Percentiles rank a stretch among this genome's conserved stretches.
phyloP scores from a whole-genome alignment of 352 stramenopile species.

The Globisporangium splendens region DNA sequence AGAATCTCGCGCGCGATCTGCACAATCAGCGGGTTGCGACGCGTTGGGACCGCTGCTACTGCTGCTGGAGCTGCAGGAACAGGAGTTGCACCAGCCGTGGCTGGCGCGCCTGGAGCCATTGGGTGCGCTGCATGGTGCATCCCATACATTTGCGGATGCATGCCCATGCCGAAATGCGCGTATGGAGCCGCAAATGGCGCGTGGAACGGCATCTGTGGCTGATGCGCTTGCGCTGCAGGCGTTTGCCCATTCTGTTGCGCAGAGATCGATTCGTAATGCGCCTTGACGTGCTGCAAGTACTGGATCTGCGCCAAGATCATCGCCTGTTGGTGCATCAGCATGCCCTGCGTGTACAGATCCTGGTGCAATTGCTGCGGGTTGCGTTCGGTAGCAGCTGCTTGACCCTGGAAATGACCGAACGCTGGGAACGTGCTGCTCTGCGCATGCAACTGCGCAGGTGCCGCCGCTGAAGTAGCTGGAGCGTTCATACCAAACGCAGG shows the following conservation, averaged over 20 bases:
- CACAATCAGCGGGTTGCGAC: constrained; percentile 26
- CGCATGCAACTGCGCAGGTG: no score
- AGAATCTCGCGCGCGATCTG: constrained; percentile 56
- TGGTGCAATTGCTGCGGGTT: constrained; percentile 24
- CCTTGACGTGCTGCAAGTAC: constrained; percentile 67
- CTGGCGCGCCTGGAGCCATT: no score
- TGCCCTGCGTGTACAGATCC: constrained; percentile 50
- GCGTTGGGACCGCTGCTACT: constrained; percentile 1
- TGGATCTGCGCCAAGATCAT: constrained; percentile 80
- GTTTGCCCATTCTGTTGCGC: constrained; percentile 13
- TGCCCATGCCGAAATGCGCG: constrained; percentile 26
- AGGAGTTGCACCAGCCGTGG: background rate
- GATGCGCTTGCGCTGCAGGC: background rate
- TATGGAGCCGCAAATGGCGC: constrained; percentile 6
- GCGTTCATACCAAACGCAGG: constrained; percentile 1
- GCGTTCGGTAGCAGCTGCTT: constrained; percentile 1
- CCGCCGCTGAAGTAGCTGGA: background rate
- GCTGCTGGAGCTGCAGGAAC: constrained; percentile 13
- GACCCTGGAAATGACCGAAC: constrained; percentile 9
- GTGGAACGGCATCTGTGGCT: constrained; percentile 5
- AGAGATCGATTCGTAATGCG: constrained; percentile 22
- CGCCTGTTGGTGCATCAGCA: constrained; percentile 78
- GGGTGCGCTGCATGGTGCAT: constrained; percentile 13
- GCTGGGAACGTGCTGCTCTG: constrained; percentile 5
- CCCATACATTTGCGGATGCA: constrained; percentile 9